Evolutionary conservation across 371 early-diverging fungal genomes (phyloP), one percentile per base, ranked within the genome.

Genomic region (Rhizomucor miehei): DNA sequence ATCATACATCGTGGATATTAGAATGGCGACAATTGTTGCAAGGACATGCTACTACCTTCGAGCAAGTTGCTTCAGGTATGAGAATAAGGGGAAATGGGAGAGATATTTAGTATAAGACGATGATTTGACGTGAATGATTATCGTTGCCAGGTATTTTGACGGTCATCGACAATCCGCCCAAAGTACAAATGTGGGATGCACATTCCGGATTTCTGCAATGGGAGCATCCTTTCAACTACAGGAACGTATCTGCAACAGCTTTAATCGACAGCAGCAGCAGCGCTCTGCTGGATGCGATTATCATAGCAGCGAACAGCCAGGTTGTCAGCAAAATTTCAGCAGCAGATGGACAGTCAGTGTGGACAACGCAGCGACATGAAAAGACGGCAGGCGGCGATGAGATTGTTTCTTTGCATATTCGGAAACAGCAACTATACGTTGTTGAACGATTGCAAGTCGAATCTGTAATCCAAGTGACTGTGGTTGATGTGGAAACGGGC

Each of bases 21-120:
- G 29, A 29, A 29, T 29, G 29, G 29, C 29, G 29, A 29, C 29
- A 29, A 8, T 29, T 29, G 29, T 8, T 29, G 29, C 1, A 64
- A 17, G 77, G 79, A 76, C 78, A 78, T 57, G 52, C 57, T 78
- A 0, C 64, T 78, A 14, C 29, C 5, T 29, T 5, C 8, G 29
- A 29, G 8, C 29, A 29, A 8, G 5, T 29, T 8, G 29, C 5
- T 29, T 29, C 29, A 29, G 29, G 29, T 29, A 29, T 29, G 29
- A 29, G 8, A 8, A 29, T 29, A 3, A 29, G 29, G 29, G 69
- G 70, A 3, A n/a, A n/a, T n/a, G n/a, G n/a, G n/a, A n/a, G n/a
- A n/a, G n/a, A n/a, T n/a, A n/a, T n/a, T n/a, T n/a, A n/a, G n/a
- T n/a, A n/a, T n/a, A n/a, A n/a, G n/a, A n/a, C n/a, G n/a, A n/a